Evolutionary conservation across 805 yeast genomes (phyloP), one percentile per base, ranked within the genome.

Genomic region (Spathaspora girioi): DNA sequence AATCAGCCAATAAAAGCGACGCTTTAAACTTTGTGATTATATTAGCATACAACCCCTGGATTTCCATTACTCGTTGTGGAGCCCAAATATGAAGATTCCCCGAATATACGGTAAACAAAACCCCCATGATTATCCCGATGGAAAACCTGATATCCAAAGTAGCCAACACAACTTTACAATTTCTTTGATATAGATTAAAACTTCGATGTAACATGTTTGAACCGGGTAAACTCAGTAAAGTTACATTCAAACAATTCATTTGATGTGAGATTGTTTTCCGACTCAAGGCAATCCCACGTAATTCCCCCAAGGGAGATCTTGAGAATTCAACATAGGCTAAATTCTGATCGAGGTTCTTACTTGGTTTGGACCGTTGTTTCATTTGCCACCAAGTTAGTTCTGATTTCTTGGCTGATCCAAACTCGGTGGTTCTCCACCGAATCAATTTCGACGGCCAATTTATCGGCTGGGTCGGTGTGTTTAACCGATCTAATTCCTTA

Each of bases 311-410:
- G 0, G 97, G 96, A 1, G 96, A 87, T 58, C 92, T 81, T 0
- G 94, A 83, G 62, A 87, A 94, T 69, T 94, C 99, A 12, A 94
- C 92, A 61, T 94, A 94, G 0, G 98, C 97, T 52, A 94, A 71
- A 61, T 89, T 96, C 17, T 67, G 57, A 40, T 56, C 59, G 23
- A 54, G 42, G 12, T 51, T 43, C 31, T 47, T 49, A 1, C 31
- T 15, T 18, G 46, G 32, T 3, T n/a, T 32, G 15, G 32, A 7
- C 31, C 43, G 42, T 35, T 41, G 52, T 43, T 45, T 51, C 45
- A 56, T 35, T 14, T 38, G 61, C 74, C 68, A 68, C 31, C 48
- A 49, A 2, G 61, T 44, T 10, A 70, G 51, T 47, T 74, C 79
- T 1, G 72, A 63, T 46, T 69, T 69, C 44, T 68, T 65, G 18